A percentile compares a stretch with the other conserved stretches of the same genome.
Evolutionary conservation across 331 rosid genomes (phyloP).

Genomic region (Telfairia occidentalis): DNA sequence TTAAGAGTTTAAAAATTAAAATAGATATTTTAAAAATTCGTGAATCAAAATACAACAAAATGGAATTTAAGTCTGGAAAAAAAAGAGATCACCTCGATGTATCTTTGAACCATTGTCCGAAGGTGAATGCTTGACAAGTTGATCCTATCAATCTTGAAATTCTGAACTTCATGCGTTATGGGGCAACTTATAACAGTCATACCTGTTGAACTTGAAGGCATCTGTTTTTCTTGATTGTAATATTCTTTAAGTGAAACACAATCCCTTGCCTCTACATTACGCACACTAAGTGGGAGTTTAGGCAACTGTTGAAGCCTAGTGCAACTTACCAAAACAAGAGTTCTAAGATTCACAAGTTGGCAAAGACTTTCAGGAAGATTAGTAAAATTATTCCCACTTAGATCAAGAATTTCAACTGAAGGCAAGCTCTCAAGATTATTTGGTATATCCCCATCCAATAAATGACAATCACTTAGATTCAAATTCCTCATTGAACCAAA

Average conservation of each 20-base stretch:
- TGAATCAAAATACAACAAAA: no score
- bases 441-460: constrained; percentile 7
- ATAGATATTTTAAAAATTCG: no score
- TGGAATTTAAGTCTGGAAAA: no score
- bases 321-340: background rate
- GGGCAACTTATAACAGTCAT: background rate
- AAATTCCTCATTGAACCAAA: constrained; percentile 2
- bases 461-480: constrained; percentile 10
- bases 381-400: constrained; percentile 10
- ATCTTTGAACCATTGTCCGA: background rate
- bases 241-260: constrained; percentile 12
- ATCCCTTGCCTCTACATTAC: background rate
- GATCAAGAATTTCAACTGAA: constrained; percentile 1
- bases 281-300: constrained; percentile 4
- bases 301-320: constrained; percentile 6
- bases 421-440: background rate
- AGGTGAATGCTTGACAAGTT: background rate
- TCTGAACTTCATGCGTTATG: background rate
- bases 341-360: constrained; percentile 4
- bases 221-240: constrained; percentile 4
- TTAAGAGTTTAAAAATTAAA: no score
- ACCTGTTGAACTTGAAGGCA: constrained; percentile 2
- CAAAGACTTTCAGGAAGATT: constrained; percentile 12
- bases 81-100: background rate
- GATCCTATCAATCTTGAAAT: background rate